Evolutionary conservation across 768 basidiomycete species (phyloP).

Genomic region (Wakefieldia striispora): DNA sequence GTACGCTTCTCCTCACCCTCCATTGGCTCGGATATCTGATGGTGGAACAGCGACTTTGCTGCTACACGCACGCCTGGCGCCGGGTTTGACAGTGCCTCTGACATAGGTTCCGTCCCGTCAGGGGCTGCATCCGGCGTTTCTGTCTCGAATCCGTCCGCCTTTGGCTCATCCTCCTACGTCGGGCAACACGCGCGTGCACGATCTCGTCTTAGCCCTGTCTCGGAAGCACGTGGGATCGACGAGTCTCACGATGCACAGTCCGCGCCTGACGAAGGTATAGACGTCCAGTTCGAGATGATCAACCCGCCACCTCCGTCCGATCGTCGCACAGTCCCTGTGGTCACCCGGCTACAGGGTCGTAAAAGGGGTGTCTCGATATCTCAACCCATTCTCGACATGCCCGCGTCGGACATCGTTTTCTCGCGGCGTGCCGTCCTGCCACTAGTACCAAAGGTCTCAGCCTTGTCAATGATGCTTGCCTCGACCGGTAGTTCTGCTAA

Average conservation of each 20-base stretch:
- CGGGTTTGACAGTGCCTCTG: constrained; percentile 62
- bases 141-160: constrained; percentile 52
- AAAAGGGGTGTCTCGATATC: constrained; percentile 31
- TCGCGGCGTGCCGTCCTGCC: constrained; percentile 49
- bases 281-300: constrained; percentile 55
- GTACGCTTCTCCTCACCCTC: constrained; percentile 41
- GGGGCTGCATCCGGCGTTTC: constrained; percentile 48
- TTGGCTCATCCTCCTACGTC: constrained; percentile 47
- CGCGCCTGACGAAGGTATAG: constrained; percentile 27
- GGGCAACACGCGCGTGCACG: constrained; percentile 37
- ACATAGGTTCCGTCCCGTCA: constrained; percentile 59
- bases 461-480: constrained; percentile 73
- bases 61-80: constrained; percentile 49
- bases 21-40: neutral
- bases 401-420: constrained; percentile 41
- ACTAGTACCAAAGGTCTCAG: constrained; percentile 49
- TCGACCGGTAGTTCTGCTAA: constrained; percentile 63
- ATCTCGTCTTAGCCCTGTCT: constrained; percentile 60
- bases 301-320: constrained; percentile 37
- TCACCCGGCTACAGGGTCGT: constrained; percentile 27
- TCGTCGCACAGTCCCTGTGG: constrained; percentile 15
- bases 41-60: constrained; percentile 59
- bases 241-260: constrained; percentile 26
- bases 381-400: constrained; percentile 14
- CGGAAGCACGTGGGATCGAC: constrained; percentile 45